Conservation (phyloP, 2,329 filamentous ascomycete species). For the Knufia fluminis region DNA sequence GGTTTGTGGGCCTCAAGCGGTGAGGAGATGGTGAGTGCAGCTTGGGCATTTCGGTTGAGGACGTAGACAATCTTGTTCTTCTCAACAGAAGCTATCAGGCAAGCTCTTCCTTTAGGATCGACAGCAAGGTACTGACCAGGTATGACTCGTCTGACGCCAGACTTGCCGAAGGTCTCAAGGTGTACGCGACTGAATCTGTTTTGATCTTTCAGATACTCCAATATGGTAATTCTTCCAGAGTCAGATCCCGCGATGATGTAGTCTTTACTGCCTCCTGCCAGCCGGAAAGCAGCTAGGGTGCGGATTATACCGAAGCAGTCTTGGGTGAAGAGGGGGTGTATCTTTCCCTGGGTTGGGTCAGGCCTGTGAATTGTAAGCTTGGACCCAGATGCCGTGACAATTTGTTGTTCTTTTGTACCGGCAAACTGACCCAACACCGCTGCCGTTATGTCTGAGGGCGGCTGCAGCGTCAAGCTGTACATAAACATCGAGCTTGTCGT, state of each 20-base stretch:
- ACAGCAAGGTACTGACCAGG: conserved; percentile 93
- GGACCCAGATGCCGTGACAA: conserved; percentile 86
- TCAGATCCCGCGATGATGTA: conserved; percentile 93
- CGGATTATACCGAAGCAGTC: conserved; percentile 95
- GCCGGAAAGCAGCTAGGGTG: conserved; percentile 74
- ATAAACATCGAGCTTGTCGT: conserved; percentile 98
- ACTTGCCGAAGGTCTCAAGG: conserved; percentile 96
- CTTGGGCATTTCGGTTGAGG: conserved; percentile 87
- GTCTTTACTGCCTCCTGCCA: conserved; percentile 94
- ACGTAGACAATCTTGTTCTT: conserved; percentile 99
- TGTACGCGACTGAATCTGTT: conserved; percentile 85
- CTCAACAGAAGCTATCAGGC: conserved; percentile 85
- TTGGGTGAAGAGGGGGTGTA: conserved; percentile 77
- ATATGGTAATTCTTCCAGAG: conserved; percentile 85
- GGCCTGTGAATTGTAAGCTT: conserved; percentile 80
- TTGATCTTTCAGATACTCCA: conserved; percentile 80
- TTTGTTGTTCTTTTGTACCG: conserved; percentile 94
- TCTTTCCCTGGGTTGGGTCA: conserved; percentile 74
- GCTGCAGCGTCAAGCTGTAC: conserved; percentile 93
- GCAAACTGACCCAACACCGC: conserved; percentile 92
- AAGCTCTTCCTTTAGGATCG: conserved; percentile 91
- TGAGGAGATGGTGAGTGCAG: conserved; percentile 91
- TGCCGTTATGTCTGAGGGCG: conserved; percentile 78
- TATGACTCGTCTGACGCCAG: conserved; percentile 82
- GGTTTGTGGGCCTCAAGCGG: conserved; percentile 93